These are phyloP conservation scores for Arabidopsis lyrata DNA, from an alignment of 441 rosid genomes.

Conservation along the genomic window DNA sequence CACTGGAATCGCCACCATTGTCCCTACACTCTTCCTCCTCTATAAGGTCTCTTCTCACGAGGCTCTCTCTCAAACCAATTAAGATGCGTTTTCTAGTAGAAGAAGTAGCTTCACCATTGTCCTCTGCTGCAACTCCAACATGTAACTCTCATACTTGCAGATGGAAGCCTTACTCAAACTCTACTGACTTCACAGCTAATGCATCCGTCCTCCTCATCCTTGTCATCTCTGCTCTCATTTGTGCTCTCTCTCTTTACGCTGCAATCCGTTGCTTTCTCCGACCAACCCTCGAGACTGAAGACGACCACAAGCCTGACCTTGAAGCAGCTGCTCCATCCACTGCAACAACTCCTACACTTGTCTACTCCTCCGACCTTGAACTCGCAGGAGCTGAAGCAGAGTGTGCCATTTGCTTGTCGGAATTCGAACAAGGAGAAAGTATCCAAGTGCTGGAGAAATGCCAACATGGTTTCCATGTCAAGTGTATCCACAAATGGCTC, in stretches of 20 bases:
- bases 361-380: constrained; percentile 54
- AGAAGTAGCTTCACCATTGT: constrained; percentile 36
- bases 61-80: constrained; percentile 24
- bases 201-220: constrained; percentile 58
- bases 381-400: constrained; percentile 64
- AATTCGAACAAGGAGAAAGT: constrained; percentile 72
- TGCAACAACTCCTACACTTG: constrained; percentile 39
- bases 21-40: constrained; percentile 33
- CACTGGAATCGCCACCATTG: constrained; percentile 39
- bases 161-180: constrained; percentile 49
- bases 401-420: constrained; percentile 84
- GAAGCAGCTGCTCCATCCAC: constrained; percentile 41
- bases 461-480: constrained; percentile 77
- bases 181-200: constrained; percentile 63
- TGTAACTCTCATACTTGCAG: constrained; percentile 59
- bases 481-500: constrained; percentile 73
- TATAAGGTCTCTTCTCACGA: constrained; percentile 32
- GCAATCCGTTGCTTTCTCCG: constrained; percentile 71
- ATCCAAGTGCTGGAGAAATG: constrained; percentile 72
- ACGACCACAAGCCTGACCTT: constrained; percentile 49
- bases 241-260: constrained; percentile 63
- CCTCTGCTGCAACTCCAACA: constrained; percentile 46
- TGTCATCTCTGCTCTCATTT: constrained; percentile 67
- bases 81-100: constrained; percentile 42
- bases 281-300: constrained; percentile 30